Evolutionary conservation across 768 basidiomycete genomes (phyloP).

Genomic region (Mycena sanguinolenta): DNA sequence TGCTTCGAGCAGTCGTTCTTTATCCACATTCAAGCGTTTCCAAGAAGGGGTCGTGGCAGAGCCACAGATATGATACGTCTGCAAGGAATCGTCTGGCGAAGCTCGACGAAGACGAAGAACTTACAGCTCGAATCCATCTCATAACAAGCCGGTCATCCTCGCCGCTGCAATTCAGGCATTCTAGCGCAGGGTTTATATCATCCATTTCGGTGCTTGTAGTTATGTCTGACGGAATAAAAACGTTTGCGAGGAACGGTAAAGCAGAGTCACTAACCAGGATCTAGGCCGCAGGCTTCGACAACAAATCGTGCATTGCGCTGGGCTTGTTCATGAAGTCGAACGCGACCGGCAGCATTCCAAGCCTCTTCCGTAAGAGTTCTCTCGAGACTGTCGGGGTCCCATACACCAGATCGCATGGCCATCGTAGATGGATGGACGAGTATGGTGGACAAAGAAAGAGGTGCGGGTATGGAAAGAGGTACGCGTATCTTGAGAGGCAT

Average conservation of each 20-base stretch:
- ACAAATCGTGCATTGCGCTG: conserved; percentile 2
- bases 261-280: conserved; percentile 5
- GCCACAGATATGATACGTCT: conserved; percentile 13
- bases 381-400: neutral
- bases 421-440: conserved; percentile 3
- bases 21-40: conserved; percentile 18
- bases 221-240: neutral
- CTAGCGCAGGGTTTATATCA: conserved; percentile 23
- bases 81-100: neutral
- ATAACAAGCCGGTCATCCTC: conserved; percentile 6
- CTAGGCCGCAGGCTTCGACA: conserved; percentile 19
- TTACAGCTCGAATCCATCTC: conserved; percentile 22
- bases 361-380: neutral
- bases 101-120: neutral
- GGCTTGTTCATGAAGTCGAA: conserved; percentile 5
- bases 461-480: too few relatives aligned
- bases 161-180: conserved; percentile 24
- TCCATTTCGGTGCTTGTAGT: conserved; percentile 24
- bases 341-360: conserved; percentile 7
- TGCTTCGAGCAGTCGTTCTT: conserved; percentile 13
- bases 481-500: too few relatives aligned
- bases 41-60: neutral
- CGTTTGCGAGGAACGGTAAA: neutral
- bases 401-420: neutral
- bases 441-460: conserved; percentile 20